Conservation (phyloP, 805 yeast genomes). For the Starmerella potacharoeniae region DNA sequence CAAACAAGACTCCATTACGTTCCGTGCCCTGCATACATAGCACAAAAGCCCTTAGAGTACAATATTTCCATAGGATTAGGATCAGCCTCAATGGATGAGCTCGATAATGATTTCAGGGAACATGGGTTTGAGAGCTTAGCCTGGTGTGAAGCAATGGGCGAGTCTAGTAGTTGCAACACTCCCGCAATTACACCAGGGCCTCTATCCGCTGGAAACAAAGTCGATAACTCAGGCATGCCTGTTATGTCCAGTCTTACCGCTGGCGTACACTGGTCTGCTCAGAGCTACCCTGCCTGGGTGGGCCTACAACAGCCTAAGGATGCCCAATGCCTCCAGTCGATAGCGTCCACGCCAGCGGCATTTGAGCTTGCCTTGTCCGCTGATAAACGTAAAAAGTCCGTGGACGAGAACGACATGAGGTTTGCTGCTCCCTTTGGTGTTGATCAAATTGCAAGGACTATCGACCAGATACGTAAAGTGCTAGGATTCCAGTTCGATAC, state of each 20-base stretch:
- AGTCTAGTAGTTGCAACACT: background rate
- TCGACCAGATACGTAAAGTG: slow-evolving; percentile 39
- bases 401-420: background rate
- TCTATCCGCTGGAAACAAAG: background rate
- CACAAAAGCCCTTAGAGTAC: background rate
- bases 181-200: slow-evolving; percentile 18
- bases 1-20: background rate
- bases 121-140: slow-evolving; percentile 6
- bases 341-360: background rate
- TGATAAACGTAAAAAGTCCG: background rate
- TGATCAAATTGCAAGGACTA: slow-evolving; percentile 45
- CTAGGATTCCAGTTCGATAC: slow-evolving; percentile 65
- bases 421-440: slow-evolving; percentile 19
- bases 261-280: slow-evolving; percentile 27
- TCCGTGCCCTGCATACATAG: background rate
- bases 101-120: background rate
- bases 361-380: background rate
- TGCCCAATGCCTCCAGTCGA: background rate
- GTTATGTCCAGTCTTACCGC: slow-evolving; percentile 7
- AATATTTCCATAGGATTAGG: background rate
- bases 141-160: background rate
- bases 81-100: background rate
- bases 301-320: slow-evolving; percentile 25
- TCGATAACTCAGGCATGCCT: slow-evolving; percentile 6
- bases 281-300: slow-evolving; percentile 92